These are phyloP conservation scores for Guadua angustifolia DNA, from an alignment of 176 grass and related monocot genomes.

Conservation along the genomic window DNA sequence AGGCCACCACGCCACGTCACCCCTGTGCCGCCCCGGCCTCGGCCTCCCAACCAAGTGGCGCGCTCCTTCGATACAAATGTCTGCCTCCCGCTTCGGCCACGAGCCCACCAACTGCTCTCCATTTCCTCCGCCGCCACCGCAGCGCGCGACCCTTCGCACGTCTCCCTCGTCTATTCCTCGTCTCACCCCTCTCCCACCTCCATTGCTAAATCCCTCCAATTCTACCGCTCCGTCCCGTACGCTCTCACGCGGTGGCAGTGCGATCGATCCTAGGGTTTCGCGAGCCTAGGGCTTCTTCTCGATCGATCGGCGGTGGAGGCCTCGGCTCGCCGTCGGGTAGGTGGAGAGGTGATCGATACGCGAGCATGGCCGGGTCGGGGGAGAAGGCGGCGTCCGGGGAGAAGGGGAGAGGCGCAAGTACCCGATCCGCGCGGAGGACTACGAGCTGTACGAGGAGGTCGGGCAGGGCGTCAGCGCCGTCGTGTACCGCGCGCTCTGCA, in stretches of 20 bases:
- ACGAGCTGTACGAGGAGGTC: slow-evolving; percentile 84
- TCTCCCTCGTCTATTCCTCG: background rate
- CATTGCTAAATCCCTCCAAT: background rate
- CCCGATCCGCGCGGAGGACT: slow-evolving; percentile 76
- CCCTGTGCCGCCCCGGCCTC: background rate
- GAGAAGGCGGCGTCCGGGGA: slow-evolving; percentile 11
- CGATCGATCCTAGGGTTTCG: slow-evolving; percentile 28
- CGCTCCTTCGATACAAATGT: slow-evolving; percentile 27
- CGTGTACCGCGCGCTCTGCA: slow-evolving; percentile 81
- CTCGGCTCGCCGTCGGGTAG: background rate
- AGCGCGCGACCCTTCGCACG: slow-evolving; percentile 48
- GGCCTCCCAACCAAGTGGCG: slow-evolving; percentile 7
- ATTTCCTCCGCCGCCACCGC: slow-evolving; percentile 38
- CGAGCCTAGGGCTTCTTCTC: background rate
- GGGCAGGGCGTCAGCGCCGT: slow-evolving; percentile 87
- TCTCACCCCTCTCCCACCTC: background rate
- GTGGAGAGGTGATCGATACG: background rate
- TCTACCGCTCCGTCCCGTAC: background rate
- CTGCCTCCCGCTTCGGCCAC: slow-evolving; percentile 31
- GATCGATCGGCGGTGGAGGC: background rate
- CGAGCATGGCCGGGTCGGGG: slow-evolving; percentile 24
- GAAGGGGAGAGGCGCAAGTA: slow-evolving; percentile 71
- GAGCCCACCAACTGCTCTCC: background rate
- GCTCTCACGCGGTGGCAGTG: background rate
- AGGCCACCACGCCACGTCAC: background rate